These are phyloP conservation scores for Fonsecaea nubica DNA, from an alignment of 2,329 filamentous ascomycete species.

Conservation along the genomic window DNA sequence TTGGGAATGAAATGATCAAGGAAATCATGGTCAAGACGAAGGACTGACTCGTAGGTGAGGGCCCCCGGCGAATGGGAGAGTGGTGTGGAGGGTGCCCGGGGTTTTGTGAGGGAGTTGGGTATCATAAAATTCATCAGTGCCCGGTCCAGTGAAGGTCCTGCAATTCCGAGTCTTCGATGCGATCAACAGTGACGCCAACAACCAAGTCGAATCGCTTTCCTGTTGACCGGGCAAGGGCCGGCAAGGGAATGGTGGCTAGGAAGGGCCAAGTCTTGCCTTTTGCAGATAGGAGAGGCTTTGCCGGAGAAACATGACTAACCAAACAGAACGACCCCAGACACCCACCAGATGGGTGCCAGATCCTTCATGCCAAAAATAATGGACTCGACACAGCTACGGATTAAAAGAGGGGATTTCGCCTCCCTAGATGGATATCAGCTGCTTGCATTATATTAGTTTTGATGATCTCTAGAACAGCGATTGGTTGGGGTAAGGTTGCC, in stretches of 20 bases:
- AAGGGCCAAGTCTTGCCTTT: background rate
- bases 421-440: background rate
- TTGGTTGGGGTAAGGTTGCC: background rate
- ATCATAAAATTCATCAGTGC: background rate
- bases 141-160: background rate
- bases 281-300: background rate
- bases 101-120: background rate
- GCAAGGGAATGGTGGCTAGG: background rate
- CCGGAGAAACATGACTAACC: background rate
- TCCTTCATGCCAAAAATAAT: conserved; percentile 16
- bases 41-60: conserved; percentile 19
- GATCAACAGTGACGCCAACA: conserved; percentile 1
- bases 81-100: background rate
- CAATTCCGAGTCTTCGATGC: background rate
- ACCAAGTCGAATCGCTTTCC: background rate
- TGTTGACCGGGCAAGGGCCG: conserved; percentile 3
- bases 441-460: background rate
- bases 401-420: background rate
- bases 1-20: conserved; percentile 97
- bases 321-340: background rate
- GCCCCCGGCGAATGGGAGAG: background rate
- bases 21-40: conserved; percentile 83
- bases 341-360: background rate
- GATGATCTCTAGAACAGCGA: background rate
- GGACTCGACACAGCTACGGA: background rate